phyloP scores from a whole-genome alignment of 345 rosid genomes.

The Sonneratia caseolaris region DNA sequence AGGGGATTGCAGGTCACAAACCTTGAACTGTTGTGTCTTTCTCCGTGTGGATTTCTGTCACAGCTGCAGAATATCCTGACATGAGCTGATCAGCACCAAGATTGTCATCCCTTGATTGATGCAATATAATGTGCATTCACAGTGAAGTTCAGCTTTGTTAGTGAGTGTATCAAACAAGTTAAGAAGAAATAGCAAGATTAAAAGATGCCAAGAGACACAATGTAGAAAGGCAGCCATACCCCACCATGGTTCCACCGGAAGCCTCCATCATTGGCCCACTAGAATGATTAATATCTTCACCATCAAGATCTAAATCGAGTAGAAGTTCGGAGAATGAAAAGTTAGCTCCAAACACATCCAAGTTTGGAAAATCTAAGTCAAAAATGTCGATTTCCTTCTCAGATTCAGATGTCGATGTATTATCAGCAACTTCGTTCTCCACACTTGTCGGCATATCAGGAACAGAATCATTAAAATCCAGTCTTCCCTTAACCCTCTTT shows the following conservation, averaged over 20 bases:
- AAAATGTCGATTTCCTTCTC: conserved; percentile 48
- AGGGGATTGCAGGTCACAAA: neutral
- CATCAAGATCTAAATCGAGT: conserved; percentile 57
- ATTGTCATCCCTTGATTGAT: conserved; percentile 2
- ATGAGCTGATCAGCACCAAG: conserved; percentile 4
- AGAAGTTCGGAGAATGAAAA: conserved; percentile 60
- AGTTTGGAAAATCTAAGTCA: conserved; percentile 51
- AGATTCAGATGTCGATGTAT: conserved; percentile 43
- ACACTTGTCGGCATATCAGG: conserved; percentile 28
- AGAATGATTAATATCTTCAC: conserved; percentile 27
- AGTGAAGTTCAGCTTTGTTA: too few relatives aligned
- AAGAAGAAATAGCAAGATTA: neutral
- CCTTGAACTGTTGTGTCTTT: neutral
- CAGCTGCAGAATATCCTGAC: conserved; percentile 4
- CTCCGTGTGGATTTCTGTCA: conserved; percentile 1
- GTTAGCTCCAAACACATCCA: conserved; percentile 55
- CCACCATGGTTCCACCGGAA: conserved; percentile 21
- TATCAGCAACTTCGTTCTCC: conserved; percentile 28
- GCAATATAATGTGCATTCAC: neutral
- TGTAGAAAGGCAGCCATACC: conserved; percentile 18
- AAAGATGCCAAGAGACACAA: neutral
- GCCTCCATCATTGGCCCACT: conserved; percentile 26
- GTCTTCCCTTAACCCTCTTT: conserved; percentile 75
- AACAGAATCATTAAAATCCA: conserved; percentile 71
- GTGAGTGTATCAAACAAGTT: neutral